phyloP scores from a whole-genome alignment of 805 yeast species.

The Candida peoriensis region DNA sequence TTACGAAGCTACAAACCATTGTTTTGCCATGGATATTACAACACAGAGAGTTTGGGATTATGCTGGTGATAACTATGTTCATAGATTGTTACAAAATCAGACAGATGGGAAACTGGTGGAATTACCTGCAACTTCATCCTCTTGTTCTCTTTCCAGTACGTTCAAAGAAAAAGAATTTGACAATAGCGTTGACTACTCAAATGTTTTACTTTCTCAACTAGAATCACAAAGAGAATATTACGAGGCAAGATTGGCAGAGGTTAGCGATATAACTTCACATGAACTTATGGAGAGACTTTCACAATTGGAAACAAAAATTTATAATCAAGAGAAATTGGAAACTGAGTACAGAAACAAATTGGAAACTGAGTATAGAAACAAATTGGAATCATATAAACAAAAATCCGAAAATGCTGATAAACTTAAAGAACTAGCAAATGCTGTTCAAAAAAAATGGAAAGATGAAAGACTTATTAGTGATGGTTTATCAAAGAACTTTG shows the following conservation, averaged over 20 bases:
- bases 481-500: conserved; percentile 36
- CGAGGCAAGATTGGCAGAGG: conserved; percentile 44
- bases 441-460: conserved; percentile 4
- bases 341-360: neutral
- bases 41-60: conserved; percentile 94
- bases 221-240: conserved; percentile 84
- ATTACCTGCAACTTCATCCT: conserved; percentile 27
- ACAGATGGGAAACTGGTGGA: conserved; percentile 89
- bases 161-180: conserved; percentile 43
- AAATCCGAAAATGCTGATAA: neutral
- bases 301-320: conserved; percentile 12
- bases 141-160: conserved; percentile 4
- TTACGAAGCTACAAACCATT: conserved; percentile 71
- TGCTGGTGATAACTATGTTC: conserved; percentile 87
- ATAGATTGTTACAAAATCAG: conserved; percentile 76
- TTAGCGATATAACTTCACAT: conserved; percentile 22
- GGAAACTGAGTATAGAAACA: neutral
- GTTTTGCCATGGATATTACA: conserved; percentile 83
- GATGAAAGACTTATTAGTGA: conserved; percentile 46
- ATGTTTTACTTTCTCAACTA: conserved; percentile 69
- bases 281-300: conserved; percentile 18
- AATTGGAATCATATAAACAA: neutral
- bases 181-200: conserved; percentile 75
- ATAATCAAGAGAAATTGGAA: conserved; percentile 1
- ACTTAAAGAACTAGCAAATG: conserved; percentile 2